Evolutionary conservation across 179 eudicot genomes (phyloP).

Genomic region (Amaranthus tricolor): DNA sequence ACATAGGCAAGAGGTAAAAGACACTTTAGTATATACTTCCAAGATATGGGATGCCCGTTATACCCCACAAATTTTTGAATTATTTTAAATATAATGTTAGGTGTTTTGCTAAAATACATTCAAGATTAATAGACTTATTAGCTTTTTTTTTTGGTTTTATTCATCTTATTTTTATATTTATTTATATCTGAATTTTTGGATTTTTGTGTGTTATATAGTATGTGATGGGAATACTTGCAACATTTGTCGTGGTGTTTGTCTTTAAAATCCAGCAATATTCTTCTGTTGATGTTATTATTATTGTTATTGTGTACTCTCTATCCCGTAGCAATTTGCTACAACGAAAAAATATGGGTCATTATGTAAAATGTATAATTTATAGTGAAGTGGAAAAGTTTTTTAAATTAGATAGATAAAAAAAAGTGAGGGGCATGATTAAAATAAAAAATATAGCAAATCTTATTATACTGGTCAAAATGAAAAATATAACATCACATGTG

Average conservation of each 20-base stretch:
- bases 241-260: conserved; percentile 28
- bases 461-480: too few species aligned
- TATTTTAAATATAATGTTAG: conserved; percentile 22
- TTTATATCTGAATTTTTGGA: conserved; percentile 25
- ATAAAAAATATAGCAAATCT: too few species aligned
- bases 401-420: too few species aligned
- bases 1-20: conserved; percentile 26
- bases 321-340: neutral
- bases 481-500: too few species aligned
- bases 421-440: too few species aligned
- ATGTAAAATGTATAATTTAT: too few species aligned
- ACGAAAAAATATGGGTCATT: too few species aligned
- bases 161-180: neutral
- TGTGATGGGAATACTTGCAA: conserved; percentile 6
- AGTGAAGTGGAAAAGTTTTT: too few species aligned
- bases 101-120: conserved; percentile 24
- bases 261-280: conserved; percentile 32
- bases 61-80: conserved; percentile 16
- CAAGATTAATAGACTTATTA: conserved; percentile 14
- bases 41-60: conserved; percentile 8
- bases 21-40: conserved; percentile 30
- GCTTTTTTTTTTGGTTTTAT: conserved; percentile 11
- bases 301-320: neutral
- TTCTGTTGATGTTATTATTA: conserved; percentile 22
- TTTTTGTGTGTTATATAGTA: conserved; percentile 20